phyloP scores from a whole-genome alignment of 768 basidiomycete genomes.

The Tremella yokohamensis region DNA sequence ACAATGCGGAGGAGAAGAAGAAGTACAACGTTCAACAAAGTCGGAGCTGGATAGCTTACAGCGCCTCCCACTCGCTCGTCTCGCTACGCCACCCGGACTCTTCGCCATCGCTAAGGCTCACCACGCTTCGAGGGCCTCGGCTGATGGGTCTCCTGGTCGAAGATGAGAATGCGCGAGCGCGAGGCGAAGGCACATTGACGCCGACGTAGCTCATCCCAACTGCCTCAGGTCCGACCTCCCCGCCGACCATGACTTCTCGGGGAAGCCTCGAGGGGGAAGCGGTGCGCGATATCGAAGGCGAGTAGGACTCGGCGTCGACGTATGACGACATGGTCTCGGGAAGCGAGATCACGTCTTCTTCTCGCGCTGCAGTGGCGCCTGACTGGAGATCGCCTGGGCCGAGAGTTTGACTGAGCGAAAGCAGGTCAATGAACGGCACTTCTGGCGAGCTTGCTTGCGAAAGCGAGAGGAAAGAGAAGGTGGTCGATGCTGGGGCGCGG shows the following conservation, averaged over 20 bases:
- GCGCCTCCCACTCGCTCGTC: conserved; percentile 13
- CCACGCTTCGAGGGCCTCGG: conserved; percentile 31
- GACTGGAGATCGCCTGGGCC: neutral
- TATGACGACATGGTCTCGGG: conserved; percentile 22
- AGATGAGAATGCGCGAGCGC: neutral
- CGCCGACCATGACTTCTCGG: neutral
- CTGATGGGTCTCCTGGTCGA: neutral
- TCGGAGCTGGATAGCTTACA: neutral
- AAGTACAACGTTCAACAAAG: too few species aligned
- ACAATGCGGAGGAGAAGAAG: too few species aligned
- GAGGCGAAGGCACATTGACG: neutral
- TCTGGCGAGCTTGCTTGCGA: conserved; percentile 26
- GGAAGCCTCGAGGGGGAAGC: conserved; percentile 12
- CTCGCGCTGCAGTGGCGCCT: too few species aligned
- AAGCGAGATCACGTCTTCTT: conserved; percentile 20
- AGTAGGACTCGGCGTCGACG: conserved; percentile 40
- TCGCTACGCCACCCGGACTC: conserved; percentile 19
- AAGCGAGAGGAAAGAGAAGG: conserved; percentile 34
- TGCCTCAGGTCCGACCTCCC: too few species aligned
- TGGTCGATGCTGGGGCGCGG: conserved; percentile 11
- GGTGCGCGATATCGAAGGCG: conserved; percentile 16
- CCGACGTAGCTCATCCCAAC: neutral
- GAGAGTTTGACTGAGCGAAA: neutral
- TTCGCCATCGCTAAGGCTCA: conserved; percentile 33
- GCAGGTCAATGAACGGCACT: neutral